phyloP scores from a whole-genome alignment of 208 protist genomes.

The Trichomonas vaginalis region DNA sequence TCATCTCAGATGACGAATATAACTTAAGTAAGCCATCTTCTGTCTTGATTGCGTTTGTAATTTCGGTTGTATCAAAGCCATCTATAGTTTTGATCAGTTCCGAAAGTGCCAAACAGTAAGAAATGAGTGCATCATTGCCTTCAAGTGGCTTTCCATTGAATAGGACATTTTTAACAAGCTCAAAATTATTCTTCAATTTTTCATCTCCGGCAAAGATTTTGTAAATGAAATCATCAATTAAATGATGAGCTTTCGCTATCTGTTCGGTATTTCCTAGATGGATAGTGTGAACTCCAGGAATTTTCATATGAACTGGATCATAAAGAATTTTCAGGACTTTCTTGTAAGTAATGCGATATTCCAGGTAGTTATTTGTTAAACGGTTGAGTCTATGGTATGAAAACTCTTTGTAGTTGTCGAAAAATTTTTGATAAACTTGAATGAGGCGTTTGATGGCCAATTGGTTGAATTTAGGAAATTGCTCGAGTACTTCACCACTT shows the following conservation, averaged over 20 bases:
- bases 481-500: not conserved
- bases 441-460: not conserved
- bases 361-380: not conserved
- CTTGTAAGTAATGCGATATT: not conserved
- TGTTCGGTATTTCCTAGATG: not conserved
- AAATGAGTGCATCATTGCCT: not conserved
- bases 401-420: not conserved
- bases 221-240: not conserved
- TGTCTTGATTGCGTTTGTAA: not conserved
- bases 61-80: not conserved
- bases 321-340: not conserved
- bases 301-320: not conserved
- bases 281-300: not conserved
- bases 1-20: not conserved
- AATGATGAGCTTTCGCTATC: not conserved
- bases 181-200: not conserved
- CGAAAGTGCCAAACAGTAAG: not conserved
- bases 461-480: not conserved
- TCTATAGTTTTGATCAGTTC: not conserved
- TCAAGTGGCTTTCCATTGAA: not conserved
- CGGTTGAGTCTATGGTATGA: not conserved
- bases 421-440: not conserved
- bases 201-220: not conserved
- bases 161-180: not conserved
- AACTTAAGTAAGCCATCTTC: not conserved